Evolutionary conservation across 305 asterid genomes (phyloP).

Genomic region (Ajuga reptans): DNA sequence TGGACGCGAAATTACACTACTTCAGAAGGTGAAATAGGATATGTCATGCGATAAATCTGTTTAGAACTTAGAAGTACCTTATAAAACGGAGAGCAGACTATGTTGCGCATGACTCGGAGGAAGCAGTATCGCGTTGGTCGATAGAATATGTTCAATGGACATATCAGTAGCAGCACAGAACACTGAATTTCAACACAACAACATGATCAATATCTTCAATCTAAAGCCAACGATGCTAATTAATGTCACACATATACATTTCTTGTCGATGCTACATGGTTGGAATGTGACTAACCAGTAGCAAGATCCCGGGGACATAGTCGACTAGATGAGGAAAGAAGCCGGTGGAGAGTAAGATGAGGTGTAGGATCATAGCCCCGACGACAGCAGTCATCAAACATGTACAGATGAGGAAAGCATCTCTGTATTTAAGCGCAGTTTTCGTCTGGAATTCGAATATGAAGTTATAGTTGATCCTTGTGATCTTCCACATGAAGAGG

Average conservation of each 20-base stretch:
- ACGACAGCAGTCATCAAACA: slow-evolving; percentile 73
- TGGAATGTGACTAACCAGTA: slow-evolving; percentile 40
- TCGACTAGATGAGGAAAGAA: slow-evolving; percentile 44
- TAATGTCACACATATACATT: too few species aligned
- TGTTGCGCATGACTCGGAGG: slow-evolving; percentile 68
- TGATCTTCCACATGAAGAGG: slow-evolving; percentile 68
- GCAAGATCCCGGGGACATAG: slow-evolving; percentile 57
- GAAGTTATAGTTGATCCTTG: slow-evolving; percentile 71
- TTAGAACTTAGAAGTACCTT: slow-evolving; percentile 35
- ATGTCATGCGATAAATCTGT: too few species aligned
- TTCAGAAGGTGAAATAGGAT: not conserved
- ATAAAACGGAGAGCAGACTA: slow-evolving; percentile 76
- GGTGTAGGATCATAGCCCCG: slow-evolving; percentile 64
- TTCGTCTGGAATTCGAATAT: slow-evolving; percentile 69
- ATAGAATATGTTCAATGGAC: slow-evolving; percentile 64
- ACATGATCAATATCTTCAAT: not conserved
- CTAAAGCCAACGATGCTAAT: not conserved
- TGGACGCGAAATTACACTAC: not conserved
- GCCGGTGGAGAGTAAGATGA: slow-evolving; percentile 57
- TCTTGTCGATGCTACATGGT: not conserved
- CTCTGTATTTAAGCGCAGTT: slow-evolving; percentile 72
- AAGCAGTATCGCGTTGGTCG: slow-evolving; percentile 70
- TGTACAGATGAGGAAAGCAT: slow-evolving; percentile 82
- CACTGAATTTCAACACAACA: slow-evolving; percentile 30
- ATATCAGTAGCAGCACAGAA: slow-evolving; percentile 37